Conservation (phyloP, 2,329 filamentous ascomycete species). For the Trichoderma semiorbis region DNA sequence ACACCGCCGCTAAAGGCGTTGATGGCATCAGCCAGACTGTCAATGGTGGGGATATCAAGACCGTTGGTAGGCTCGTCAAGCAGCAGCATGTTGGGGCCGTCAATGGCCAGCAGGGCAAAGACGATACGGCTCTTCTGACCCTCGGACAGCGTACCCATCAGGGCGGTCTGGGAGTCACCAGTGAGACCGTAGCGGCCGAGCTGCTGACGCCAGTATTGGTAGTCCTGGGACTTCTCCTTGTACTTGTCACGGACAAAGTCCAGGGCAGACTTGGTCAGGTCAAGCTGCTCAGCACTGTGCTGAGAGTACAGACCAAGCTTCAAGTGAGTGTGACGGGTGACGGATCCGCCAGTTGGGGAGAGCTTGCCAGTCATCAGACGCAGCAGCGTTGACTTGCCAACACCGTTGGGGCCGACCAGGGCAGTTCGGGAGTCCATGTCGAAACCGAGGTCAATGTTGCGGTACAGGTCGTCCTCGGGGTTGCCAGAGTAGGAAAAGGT, state of each 20-base stretch:
- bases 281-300: conserved; percentile 97
- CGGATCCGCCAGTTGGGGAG: conserved; percentile 74
- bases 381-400: conserved; percentile 95
- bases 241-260: conserved; percentile 99
- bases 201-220: conserved; percentile 99
- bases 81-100: conserved; percentile 94
- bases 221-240: conserved; percentile 82
- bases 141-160: conserved; percentile 97
- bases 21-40: conserved; percentile 95
- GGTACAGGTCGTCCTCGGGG: conserved; percentile 86
- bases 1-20: conserved; percentile 95
- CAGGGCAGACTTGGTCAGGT: conserved; percentile 94
- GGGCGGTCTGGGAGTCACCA: conserved; percentile 89
- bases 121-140: conserved; percentile 98
- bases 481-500: conserved; percentile 97
- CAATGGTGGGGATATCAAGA: conserved; percentile 97
- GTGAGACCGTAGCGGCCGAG: conserved; percentile 91
- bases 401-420: conserved; percentile 96
- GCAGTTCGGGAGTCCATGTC: conserved; percentile 99
- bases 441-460: conserved; percentile 94
- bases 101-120: conserved; percentile 92
- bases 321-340: conserved; percentile 93
- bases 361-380: conserved; percentile 96
- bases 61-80: conserved; percentile 99
- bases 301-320: conserved; percentile 98